Evolutionary conservation across 441 rosid genomes (phyloP), one percentile per base, ranked within the genome.

Genomic region (Jatropha multifida): DNA sequence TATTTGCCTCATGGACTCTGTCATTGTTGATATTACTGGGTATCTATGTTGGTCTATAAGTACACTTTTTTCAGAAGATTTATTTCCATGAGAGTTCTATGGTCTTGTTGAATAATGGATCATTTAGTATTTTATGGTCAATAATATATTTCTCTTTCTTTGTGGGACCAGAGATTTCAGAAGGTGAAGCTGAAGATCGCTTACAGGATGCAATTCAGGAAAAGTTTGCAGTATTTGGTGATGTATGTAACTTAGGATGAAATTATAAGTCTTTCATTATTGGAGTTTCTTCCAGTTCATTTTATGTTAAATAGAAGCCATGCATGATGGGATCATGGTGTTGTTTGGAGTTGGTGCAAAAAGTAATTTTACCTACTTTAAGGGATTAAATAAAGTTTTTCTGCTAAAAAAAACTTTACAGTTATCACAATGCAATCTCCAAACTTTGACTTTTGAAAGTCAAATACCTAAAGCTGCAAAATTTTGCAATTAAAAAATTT

Each of bases 131-230:
- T 75, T 65, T 73, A 51, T 77, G 52, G 49, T 20, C 62, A 69
- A 64, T 77, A 48, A 37, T 76, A 74, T 15, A 13, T 66, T 84
- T 65, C 55, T 37, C 68, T 62, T 68, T 41, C 78, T 82, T 78
- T 74, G 67, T 84, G 80, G 61, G 74, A 68, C 80, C 87, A 94
- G 98, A 94, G 90, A 94, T 94, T 74, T 91, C 99, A 7, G 98
- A 94, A 85, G 98, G 89, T 79, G 99, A 96, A 86, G 98, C 98
- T 26, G 99, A 96, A 92, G 91, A 94, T 76, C 94, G 78, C 78
- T 85, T 96, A 75, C 99, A 96, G 85, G 94, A 87, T 73, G 99
- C 97, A 68, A 92, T 96, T 77, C 98, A 96, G 87, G 99, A 96
- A 83, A 96, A 89, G 80, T 96, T 94, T 89, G 86, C 98, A 14